These are phyloP conservation scores for Trametes maxima DNA, from an alignment of 768 basidiomycete genomes.

Conservation along the genomic window DNA sequence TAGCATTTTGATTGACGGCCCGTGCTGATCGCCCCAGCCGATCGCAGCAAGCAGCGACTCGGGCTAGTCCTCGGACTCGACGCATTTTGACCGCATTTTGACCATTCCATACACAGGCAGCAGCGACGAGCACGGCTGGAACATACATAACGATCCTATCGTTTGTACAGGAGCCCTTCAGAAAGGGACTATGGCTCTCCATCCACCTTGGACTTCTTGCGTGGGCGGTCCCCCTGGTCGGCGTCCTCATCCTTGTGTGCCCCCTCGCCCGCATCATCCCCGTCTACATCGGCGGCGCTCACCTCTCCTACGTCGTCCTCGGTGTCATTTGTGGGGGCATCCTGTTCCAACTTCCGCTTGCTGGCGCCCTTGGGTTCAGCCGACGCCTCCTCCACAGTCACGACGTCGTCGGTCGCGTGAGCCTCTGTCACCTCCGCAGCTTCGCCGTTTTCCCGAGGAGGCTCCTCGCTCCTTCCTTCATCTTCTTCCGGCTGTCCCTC, in stretches of 20 bases:
- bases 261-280: not conserved
- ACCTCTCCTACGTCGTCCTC: not conserved
- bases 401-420: too few relatives aligned
- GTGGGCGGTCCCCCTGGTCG: conserved; percentile 10
- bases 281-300: not conserved
- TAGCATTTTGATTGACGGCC: too few relatives aligned
- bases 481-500: conserved; percentile 1
- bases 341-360: conserved; percentile 23
- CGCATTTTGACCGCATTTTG: too few relatives aligned
- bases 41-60: too few relatives aligned
- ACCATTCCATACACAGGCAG: too few relatives aligned
- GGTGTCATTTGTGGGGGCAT: not conserved
- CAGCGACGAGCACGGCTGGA: too few relatives aligned
- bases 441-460: too few relatives aligned
- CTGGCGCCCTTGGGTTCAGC: not conserved
- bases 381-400: not conserved
- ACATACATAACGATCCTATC: too few relatives aligned
- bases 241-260: not conserved
- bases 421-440: too few relatives aligned
- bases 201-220: conserved; percentile 28
- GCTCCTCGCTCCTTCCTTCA: conserved; percentile 2
- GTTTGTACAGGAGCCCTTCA: too few relatives aligned
- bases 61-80: not conserved
- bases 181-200: not conserved
- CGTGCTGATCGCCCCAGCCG: too few relatives aligned